Evolutionary conservation across 805 yeast species (phyloP).

Genomic region (Ogataea minuta): DNA sequence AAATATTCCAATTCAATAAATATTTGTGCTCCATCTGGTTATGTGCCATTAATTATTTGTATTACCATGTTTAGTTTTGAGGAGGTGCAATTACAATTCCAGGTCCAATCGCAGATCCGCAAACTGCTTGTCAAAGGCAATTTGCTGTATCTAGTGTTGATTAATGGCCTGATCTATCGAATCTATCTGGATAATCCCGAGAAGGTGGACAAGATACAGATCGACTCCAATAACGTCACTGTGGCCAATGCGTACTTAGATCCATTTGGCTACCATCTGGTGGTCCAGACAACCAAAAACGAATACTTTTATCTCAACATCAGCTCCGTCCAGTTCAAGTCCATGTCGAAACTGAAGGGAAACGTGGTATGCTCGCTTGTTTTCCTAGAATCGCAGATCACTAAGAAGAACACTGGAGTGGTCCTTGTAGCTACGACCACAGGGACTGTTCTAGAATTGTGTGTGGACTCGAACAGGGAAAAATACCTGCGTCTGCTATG

Average conservation of each 20-base stretch:
- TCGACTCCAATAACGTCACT: slow-evolving; percentile 30
- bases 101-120: slow-evolving; percentile 36
- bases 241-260: slow-evolving; percentile 43
- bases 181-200: slow-evolving; percentile 68
- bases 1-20: not conserved
- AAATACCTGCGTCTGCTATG: slow-evolving; percentile 41
- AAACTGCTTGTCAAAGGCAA: slow-evolving; percentile 56
- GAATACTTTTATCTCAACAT: slow-evolving; percentile 49
- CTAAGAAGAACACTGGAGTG: slow-evolving; percentile 39
- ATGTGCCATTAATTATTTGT: slow-evolving; percentile 6
- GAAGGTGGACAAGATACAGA: slow-evolving; percentile 43
- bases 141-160: slow-evolving; percentile 52
- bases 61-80: slow-evolving; percentile 26
- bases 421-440: slow-evolving; percentile 47
- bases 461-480: slow-evolving; percentile 45
- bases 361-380: slow-evolving; percentile 43
- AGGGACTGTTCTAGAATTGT: slow-evolving; percentile 49
- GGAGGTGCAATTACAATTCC: slow-evolving; percentile 36
- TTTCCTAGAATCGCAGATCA: slow-evolving; percentile 31
- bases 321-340: slow-evolving; percentile 40
- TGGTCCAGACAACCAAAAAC: slow-evolving; percentile 44
- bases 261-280: slow-evolving; percentile 49
- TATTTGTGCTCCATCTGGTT: slow-evolving; percentile 2
- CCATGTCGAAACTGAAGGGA: slow-evolving; percentile 47
- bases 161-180: slow-evolving; percentile 53